Conservation (phyloP, 148 eudicot species). For the Vaccinium vitisidaea region DNA sequence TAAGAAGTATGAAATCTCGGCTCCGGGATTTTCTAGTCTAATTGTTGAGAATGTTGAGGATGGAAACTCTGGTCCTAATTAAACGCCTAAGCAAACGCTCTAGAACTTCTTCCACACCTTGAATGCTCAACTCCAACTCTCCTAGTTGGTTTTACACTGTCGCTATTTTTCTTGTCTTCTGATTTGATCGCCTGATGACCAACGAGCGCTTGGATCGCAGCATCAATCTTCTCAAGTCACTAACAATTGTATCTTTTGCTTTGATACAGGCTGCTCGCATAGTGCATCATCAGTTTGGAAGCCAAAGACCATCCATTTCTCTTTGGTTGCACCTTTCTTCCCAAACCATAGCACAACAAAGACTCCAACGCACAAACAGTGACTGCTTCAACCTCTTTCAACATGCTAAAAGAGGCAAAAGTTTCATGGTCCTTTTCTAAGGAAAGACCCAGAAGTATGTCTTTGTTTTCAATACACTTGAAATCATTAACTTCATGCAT, state of each 20-base stretch:
- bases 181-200: constrained; percentile 14
- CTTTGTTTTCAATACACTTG: neutral
- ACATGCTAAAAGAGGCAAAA: neutral
- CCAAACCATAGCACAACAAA: constrained; percentile 18
- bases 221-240: constrained; percentile 13
- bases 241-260: neutral
- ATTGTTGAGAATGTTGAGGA: constrained; percentile 27
- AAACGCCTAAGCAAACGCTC: constrained; percentile 26
- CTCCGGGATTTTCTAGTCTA: neutral
- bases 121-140: constrained; percentile 19
- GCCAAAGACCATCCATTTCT: constrained; percentile 15
- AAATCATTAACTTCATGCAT: constrained; percentile 18
- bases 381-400: constrained; percentile 23
- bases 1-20: neutral
- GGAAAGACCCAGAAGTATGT: neutral
- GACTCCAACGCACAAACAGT: constrained; percentile 22
- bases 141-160: constrained; percentile 13
- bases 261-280: neutral
- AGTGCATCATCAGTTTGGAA: neutral
- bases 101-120: constrained; percentile 25
- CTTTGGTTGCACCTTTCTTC: constrained; percentile 16
- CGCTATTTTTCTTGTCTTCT: neutral
- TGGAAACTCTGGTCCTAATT: constrained; percentile 28
- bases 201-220: constrained; percentile 1
- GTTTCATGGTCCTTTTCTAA: constrained; percentile 12